Evolutionary conservation across 495 filamentous ascomycete species (phyloP).

Genomic region (Entonaema liquescens): DNA sequence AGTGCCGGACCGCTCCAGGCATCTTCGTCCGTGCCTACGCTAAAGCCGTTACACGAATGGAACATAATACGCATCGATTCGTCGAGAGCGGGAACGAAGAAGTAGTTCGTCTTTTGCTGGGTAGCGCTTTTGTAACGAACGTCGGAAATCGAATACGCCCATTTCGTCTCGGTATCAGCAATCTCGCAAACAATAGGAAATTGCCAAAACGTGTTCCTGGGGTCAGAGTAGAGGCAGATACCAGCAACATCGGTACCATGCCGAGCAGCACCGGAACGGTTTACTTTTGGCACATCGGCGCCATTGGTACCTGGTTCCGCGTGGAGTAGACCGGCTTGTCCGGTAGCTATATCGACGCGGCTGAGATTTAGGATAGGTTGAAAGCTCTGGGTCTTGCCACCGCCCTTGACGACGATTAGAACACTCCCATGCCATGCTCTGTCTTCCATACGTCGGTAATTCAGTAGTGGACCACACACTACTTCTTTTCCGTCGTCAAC

Average conservation of each 20-base stretch:
- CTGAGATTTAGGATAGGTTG: conserved; percentile 47
- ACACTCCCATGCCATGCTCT: conserved; percentile 84
- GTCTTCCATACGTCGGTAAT: conserved; percentile 83
- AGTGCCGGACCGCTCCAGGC: conserved; percentile 82
- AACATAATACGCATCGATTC: conserved; percentile 97
- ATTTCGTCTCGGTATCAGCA: conserved; percentile 61
- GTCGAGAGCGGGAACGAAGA: conserved; percentile 77
- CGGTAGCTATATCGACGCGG: conserved; percentile 31
- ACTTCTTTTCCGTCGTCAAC: conserved; percentile 64
- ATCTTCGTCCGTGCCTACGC: conserved; percentile 87
- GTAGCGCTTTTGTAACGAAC: conserved; percentile 55
- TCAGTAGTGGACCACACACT: conserved; percentile 81
- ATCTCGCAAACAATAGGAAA: conserved; percentile 72
- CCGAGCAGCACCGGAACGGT: conserved; percentile 25
- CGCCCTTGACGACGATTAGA: conserved; percentile 77
- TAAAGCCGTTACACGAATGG: conserved; percentile 96
- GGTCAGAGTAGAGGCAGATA: conserved; percentile 80
- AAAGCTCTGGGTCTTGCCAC: conserved; percentile 54
- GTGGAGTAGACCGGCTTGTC: conserved; percentile 26
- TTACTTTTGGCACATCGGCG: not conserved
- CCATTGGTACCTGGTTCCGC: conserved; percentile 29
- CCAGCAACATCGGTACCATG: conserved; percentile 49
- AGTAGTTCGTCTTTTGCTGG: conserved; percentile 61
- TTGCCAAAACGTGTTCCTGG: conserved; percentile 80
- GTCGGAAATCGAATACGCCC: conserved; percentile 66